Percentiles rank a stretch among this genome's conserved stretches.
These are phyloP conservation scores for Microdochium bolleyi DNA, from an alignment of 2,329 filamentous ascomycete species.

Conservation along the genomic window DNA sequence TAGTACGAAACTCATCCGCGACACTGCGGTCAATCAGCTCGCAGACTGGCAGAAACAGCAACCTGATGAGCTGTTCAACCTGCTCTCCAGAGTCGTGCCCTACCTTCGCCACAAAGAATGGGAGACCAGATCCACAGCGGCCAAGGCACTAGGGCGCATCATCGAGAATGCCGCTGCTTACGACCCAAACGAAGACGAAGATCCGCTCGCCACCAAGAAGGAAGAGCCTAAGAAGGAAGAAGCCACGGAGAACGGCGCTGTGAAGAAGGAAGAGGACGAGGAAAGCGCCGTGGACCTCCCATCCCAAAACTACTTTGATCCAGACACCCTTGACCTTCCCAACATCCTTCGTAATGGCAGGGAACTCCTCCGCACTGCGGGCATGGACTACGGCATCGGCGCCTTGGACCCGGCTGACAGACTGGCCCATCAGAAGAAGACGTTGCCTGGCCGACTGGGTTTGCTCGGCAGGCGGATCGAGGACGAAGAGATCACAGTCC, in stretches of 20 bases:
- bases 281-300: slow-evolving; percentile 8
- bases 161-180: slow-evolving; percentile 81
- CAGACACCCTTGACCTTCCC: slow-evolving; percentile 69
- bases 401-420: slow-evolving; percentile 74
- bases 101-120: slow-evolving; percentile 93
- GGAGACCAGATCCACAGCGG: slow-evolving; percentile 90
- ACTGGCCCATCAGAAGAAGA: slow-evolving; percentile 83
- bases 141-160: slow-evolving; percentile 91
- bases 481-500: slow-evolving; percentile 66
- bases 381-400: slow-evolving; percentile 78
- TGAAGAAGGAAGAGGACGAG: slow-evolving; percentile 57
- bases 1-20: slow-evolving; percentile 90
- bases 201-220: slow-evolving; percentile 31
- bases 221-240: slow-evolving; percentile 34
- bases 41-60: slow-evolving; percentile 98
- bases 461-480: slow-evolving; percentile 78
- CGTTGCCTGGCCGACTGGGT: slow-evolving; percentile 71
- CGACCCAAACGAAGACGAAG: slow-evolving; percentile 77
- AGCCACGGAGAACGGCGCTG: slow-evolving; percentile 28
- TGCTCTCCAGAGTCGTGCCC: slow-evolving; percentile 87
- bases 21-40: slow-evolving; percentile 93
- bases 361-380: slow-evolving; percentile 74
- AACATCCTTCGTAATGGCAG: slow-evolving; percentile 78
- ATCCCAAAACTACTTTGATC: slow-evolving; percentile 54
- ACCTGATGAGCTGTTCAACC: slow-evolving; percentile 93